Percentiles rank a stretch among this genome's conserved stretches.
Evolutionary conservation across 257 asterid species (phyloP).

Genomic region (Ballota nigra): DNA sequence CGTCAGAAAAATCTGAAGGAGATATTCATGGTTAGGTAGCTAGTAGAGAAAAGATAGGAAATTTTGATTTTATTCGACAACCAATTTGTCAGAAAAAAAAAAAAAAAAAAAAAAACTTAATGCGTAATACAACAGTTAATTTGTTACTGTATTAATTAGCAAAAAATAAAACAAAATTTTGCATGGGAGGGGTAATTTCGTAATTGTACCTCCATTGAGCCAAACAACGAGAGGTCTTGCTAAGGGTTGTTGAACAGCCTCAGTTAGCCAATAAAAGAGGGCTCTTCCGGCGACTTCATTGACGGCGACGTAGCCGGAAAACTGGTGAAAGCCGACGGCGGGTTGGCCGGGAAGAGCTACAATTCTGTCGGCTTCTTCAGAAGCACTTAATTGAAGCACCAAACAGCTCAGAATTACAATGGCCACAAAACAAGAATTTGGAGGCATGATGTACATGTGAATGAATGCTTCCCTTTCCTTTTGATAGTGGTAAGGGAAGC

Average conservation of each 20-base stretch:
- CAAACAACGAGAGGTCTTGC: conserved; percentile 77
- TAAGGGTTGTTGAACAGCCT: conserved; percentile 49
- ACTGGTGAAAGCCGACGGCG: conserved; percentile 62
- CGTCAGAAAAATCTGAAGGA: conserved; percentile 10
- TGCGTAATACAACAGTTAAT: background rate
- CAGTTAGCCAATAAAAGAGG: conserved; percentile 89
- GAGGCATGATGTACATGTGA: background rate
- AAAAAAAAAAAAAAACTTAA: too few species aligned
- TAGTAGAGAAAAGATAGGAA: background rate
- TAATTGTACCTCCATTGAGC: conserved; percentile 82
- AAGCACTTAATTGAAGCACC: background rate
- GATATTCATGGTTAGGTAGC: conserved; percentile 24
- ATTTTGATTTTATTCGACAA: background rate
- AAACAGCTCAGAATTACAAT: conserved; percentile 20
- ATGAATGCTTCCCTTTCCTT: background rate
- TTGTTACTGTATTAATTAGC: background rate
- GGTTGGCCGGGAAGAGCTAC: conserved; percentile 87
- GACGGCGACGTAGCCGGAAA: conserved; percentile 87
- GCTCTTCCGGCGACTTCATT: conserved; percentile 71
- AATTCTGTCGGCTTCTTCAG: conserved; percentile 65
- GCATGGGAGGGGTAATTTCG: background rate
- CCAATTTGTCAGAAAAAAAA: background rate
- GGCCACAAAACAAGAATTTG: background rate
- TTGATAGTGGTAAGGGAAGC: background rate
- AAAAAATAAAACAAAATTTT: background rate